A percentile compares a stretch with the other conserved stretches of the same genome.
These are phyloP conservation scores for Boletus subparvulus DNA, from an alignment of 768 basidiomycete genomes.

Conservation along the genomic window DNA sequence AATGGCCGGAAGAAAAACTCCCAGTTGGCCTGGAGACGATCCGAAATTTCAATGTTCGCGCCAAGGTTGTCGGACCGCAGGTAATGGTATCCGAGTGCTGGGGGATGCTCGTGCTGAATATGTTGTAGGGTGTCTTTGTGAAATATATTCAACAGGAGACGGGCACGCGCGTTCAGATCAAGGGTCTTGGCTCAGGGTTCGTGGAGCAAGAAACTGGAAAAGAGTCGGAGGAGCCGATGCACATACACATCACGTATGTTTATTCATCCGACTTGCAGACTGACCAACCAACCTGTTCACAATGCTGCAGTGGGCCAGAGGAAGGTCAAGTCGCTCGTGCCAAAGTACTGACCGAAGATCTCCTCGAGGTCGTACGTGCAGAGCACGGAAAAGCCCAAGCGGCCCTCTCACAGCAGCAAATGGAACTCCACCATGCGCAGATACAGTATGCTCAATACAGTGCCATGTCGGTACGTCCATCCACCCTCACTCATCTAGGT, in stretches of 20 bases:
- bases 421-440: slow-evolving; percentile 85
- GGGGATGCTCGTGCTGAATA: background rate
- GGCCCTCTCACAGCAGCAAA: slow-evolving; percentile 70
- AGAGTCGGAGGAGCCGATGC: slow-evolving; percentile 88
- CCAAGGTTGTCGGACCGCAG: slow-evolving; percentile 94
- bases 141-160: slow-evolving; percentile 99
- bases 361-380: slow-evolving; percentile 81
- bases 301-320: slow-evolving; percentile 62
- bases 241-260: slow-evolving; percentile 86
- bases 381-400: slow-evolving; percentile 83
- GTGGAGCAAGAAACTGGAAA: slow-evolving; percentile 87
- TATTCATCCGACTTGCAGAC: slow-evolving; percentile 13
- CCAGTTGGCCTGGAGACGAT: slow-evolving; percentile 86
- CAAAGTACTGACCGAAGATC: slow-evolving; percentile 83
- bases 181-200: slow-evolving; percentile 92
- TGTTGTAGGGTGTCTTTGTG: slow-evolving; percentile 79
- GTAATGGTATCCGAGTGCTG: slow-evolving; percentile 42
- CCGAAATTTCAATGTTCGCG: slow-evolving; percentile 95
- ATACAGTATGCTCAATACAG: slow-evolving; percentile 76
- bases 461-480: slow-evolving; percentile 49
- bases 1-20: slow-evolving; percentile 98
- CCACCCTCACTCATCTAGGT: background rate
- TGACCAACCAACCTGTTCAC: slow-evolving; percentile 4
- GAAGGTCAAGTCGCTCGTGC: slow-evolving; percentile 85
- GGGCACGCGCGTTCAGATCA: slow-evolving; percentile 94